Evolutionary conservation across 768 basidiomycete genomes (phyloP).

Genomic region (Gelatoporia subvermispora): DNA sequence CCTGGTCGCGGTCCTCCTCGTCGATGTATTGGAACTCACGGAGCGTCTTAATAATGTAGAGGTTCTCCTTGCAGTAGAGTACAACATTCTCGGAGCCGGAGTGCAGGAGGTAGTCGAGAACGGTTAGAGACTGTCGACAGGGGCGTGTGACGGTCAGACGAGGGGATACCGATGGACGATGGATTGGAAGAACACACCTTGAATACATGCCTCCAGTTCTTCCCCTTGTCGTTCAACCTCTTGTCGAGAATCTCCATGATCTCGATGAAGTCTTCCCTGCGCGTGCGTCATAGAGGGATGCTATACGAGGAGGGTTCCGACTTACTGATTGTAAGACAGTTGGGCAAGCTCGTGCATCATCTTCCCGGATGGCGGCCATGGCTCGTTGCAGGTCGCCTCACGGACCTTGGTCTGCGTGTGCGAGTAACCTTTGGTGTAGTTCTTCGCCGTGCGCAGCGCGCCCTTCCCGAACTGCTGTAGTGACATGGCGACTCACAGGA

Average conservation of each 20-base stretch:
- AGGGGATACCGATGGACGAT: background rate
- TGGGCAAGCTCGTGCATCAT: constrained; percentile 99
- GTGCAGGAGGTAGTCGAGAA: constrained; percentile 91
- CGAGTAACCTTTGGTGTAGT: constrained; percentile 91
- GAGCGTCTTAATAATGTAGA: constrained; percentile 95
- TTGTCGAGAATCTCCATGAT: constrained; percentile 99
- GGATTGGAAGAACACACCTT: constrained; percentile 50
- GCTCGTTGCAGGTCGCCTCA: constrained; percentile 93
- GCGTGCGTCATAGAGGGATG: background rate
- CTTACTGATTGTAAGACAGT: constrained; percentile 90
- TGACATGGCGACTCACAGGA: constrained; percentile 1
- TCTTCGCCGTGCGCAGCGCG: constrained; percentile 81
- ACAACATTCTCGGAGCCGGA: constrained; percentile 95
- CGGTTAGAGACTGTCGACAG: constrained; percentile 64
- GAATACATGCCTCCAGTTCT: constrained; percentile 99
- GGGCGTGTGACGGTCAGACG: background rate
- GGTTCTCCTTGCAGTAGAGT: constrained; percentile 91
- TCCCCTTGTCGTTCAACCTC: constrained; percentile 95
- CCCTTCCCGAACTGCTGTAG: constrained; percentile 37
- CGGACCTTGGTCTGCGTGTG: constrained; percentile 92
- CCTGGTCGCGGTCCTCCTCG: constrained; percentile 89
- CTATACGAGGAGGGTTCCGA: background rate
- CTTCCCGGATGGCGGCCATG: constrained; percentile 91
- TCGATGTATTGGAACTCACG: constrained; percentile 97
- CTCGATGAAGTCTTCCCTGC: constrained; percentile 89